Conservation (phyloP, 768 basidiomycete species). For the Kwoniella botswanensis region DNA sequence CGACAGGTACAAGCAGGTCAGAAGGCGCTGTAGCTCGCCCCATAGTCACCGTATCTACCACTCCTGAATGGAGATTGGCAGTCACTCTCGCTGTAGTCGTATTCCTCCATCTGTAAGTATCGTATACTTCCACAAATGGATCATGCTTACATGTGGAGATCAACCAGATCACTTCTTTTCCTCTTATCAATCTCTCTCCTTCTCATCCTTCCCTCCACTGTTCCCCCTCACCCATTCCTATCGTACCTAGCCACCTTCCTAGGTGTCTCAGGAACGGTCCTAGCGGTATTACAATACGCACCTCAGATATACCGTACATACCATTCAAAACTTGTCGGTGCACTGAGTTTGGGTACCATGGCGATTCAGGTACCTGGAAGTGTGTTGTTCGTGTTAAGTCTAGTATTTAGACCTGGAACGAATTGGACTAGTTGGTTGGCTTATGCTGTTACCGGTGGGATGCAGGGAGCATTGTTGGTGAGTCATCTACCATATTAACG, state of each 20-base stretch:
- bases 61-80: conserved; percentile 77
- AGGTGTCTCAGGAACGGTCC: conserved; percentile 76
- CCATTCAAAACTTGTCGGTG: conserved; percentile 78
- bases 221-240: conserved; percentile 57
- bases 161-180: conserved; percentile 14
- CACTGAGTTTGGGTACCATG: conserved; percentile 95
- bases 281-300: conserved; percentile 83
- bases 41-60: conserved; percentile 60
- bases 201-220: conserved; percentile 59
- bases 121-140: neutral
- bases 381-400: conserved; percentile 75
- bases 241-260: conserved; percentile 81
- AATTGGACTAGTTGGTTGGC: conserved; percentile 59
- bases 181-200: conserved; percentile 70
- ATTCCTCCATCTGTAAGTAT: conserved; percentile 70
- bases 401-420: conserved; percentile 55
- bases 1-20: neutral
- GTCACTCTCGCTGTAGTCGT: conserved; percentile 75
- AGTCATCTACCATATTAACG: conserved; percentile 8
- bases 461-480: conserved; percentile 77
- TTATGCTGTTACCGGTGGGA: conserved; percentile 67
- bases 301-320: conserved; percentile 87
- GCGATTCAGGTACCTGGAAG: conserved; percentile 89
- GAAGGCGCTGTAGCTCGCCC: neutral
- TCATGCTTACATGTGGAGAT: too few relatives aligned